Evolutionary conservation across 345 rosid genomes (phyloP).

Genomic region (Eucalyptus regnans): DNA sequence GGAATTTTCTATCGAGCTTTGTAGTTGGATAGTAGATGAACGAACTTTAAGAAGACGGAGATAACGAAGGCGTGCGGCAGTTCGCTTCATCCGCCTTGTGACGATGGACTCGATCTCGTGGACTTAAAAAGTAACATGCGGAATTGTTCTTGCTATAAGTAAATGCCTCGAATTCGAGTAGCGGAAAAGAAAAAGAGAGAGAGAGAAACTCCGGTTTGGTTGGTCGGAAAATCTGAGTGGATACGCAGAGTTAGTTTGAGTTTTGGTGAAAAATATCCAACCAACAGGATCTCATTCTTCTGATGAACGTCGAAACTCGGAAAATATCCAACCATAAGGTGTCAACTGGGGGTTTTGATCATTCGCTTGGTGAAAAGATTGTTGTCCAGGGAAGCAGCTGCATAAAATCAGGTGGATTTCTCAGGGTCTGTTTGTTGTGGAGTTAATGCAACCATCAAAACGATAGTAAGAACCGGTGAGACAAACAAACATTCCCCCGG

Average conservation of each 20-base stretch:
- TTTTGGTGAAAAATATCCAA: constrained; percentile 21
- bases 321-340: neutral
- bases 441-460: neutral
- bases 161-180: neutral
- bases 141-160: neutral
- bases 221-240: constrained; percentile 13
- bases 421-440: neutral
- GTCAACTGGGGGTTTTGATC: neutral
- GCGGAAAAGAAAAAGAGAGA: neutral
- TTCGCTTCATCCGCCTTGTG: neutral
- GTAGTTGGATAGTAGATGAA: constrained; percentile 38
- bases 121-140: neutral
- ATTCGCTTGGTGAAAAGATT: constrained; percentile 1
- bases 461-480: neutral
- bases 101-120: neutral
- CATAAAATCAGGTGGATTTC: neutral
- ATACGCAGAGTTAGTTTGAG: constrained; percentile 9
- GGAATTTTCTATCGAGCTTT: neutral
- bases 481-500: neutral
- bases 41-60: constrained; percentile 43
- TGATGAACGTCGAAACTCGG: constrained; percentile 1
- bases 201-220: neutral
- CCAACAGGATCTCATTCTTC: constrained; percentile 25
- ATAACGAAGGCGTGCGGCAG: constrained; percentile 4
- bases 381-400: neutral